These are phyloP conservation scores for Dipteronia dyeriana DNA, from an alignment of 345 rosid species.

Conservation along the genomic window DNA sequence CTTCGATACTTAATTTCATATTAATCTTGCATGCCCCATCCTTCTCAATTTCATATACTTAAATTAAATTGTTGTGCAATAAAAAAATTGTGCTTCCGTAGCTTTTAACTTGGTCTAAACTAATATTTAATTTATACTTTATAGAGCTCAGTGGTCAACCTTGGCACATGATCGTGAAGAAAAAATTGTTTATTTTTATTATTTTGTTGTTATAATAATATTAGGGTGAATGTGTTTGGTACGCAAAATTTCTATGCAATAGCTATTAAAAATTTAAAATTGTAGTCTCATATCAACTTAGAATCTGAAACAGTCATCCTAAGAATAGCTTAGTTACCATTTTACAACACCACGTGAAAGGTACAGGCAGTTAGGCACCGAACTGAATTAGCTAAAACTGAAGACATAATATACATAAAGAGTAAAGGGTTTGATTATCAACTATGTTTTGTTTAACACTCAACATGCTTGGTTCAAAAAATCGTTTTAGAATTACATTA, in stretches of 20 bases:
- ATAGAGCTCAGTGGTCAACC: not conserved
- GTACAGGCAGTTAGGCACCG: no score
- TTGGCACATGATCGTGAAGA: slow-evolving; percentile 3
- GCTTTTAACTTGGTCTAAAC: not conserved
- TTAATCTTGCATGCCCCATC: not conserved
- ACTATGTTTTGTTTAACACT: no score
- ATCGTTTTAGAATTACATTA: no score
- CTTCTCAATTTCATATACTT: not conserved
- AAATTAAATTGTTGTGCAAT: no score
- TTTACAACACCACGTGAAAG: no score
- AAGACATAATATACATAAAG: not conserved
- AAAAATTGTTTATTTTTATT: not conserved
- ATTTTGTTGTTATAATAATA: not conserved
- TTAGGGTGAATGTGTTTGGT: slow-evolving; percentile 17
- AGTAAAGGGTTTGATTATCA: no score
- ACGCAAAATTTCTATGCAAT: not conserved
- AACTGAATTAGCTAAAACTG: not conserved
- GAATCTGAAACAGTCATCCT: slow-evolving; percentile 15
- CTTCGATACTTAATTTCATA: not conserved
- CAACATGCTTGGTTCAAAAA: no score
- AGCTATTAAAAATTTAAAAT: slow-evolving; percentile 2
- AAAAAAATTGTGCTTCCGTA: not conserved
- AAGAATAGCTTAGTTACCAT: no score
- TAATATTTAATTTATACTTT: not conserved
- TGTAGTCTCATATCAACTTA: slow-evolving; percentile 19